Percentiles rank a stretch among this genome's conserved stretches.
These are phyloP conservation scores for Kluyveromyces starmeri DNA, from an alignment of 805 yeast genomes.

Conservation along the genomic window DNA sequence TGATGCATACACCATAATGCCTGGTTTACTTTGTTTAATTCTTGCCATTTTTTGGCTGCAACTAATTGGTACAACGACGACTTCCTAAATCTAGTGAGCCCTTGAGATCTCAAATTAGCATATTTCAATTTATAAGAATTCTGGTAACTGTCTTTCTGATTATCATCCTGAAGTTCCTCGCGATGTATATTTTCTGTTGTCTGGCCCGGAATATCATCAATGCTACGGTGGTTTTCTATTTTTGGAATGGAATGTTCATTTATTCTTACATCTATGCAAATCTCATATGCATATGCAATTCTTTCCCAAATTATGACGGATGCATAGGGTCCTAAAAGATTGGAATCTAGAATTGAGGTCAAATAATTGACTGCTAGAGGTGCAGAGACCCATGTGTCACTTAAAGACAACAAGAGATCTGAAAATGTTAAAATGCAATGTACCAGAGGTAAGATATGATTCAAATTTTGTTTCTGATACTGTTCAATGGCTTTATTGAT, in stretches of 20 bases:
- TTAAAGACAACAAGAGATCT: constrained; percentile 49
- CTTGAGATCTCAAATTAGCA: constrained; percentile 34
- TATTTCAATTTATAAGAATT: constrained; percentile 27
- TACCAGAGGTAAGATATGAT: neutral
- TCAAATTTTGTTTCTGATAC: neutral
- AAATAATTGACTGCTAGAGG: constrained; percentile 36
- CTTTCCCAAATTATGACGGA: constrained; percentile 46
- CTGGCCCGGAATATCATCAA: constrained; percentile 6
- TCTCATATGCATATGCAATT: constrained; percentile 42
- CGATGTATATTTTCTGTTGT: neutral
- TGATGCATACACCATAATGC: constrained; percentile 22
- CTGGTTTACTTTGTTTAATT: constrained; percentile 27
- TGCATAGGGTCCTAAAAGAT: constrained; percentile 38
- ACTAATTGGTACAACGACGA: constrained; percentile 69
- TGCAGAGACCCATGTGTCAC: constrained; percentile 35
- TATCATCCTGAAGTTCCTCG: neutral
- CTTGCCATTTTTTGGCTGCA: constrained; percentile 65
- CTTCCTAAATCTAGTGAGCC: constrained; percentile 59
- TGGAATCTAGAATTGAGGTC: constrained; percentile 39
- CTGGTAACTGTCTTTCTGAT: constrained; percentile 10
- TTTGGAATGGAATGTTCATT: constrained; percentile 23
- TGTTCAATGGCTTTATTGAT: constrained; percentile 17
- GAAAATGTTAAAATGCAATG: constrained; percentile 50
- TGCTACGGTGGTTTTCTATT: neutral
- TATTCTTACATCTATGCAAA: constrained; percentile 33